A percentile compares a stretch with the other conserved stretches of the same genome.
phyloP scores from a whole-genome alignment of 148 eudicot species.

The Camellia lanceoleosa region DNA sequence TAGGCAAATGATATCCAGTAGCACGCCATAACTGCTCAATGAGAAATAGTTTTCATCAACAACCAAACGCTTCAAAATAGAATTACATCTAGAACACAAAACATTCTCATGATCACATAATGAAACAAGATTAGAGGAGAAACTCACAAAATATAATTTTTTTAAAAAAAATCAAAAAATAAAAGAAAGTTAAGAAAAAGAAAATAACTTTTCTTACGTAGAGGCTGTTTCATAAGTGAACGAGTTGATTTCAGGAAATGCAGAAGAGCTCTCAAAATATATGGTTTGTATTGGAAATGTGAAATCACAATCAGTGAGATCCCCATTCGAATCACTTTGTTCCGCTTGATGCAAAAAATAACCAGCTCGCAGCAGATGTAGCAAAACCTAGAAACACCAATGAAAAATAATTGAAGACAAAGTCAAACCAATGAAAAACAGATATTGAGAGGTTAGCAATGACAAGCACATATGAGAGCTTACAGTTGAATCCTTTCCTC shows the following conservation, averaged over 20 bases:
- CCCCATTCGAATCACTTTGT: slow-evolving; percentile 33
- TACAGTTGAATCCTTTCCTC: slow-evolving; percentile 99
- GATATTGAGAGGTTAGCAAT: slow-evolving; percentile 1
- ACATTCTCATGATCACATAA: slow-evolving; percentile 2
- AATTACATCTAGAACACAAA: background rate
- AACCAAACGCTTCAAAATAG: background rate
- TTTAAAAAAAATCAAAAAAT: background rate
- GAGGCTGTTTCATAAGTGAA: slow-evolving; percentile 89
- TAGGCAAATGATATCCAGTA: slow-evolving; percentile 77
- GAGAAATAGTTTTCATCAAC: slow-evolving; percentile 9
- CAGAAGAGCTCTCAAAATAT: slow-evolving; percentile 80
- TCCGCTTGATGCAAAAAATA: slow-evolving; percentile 62
- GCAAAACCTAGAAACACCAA: slow-evolving; percentile 56
- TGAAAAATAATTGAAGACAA: background rate
- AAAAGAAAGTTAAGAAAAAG: background rate
- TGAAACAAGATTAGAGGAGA: background rate
- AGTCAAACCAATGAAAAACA: background rate
- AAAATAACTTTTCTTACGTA: slow-evolving; percentile 40
- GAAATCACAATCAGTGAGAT: slow-evolving; percentile 29
- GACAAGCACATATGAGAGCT: slow-evolving; percentile 29
- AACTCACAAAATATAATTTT: background rate
- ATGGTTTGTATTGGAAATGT: slow-evolving; percentile 80
- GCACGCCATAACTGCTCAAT: slow-evolving; percentile 64
- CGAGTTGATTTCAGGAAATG: slow-evolving; percentile 87
- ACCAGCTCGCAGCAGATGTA: slow-evolving; percentile 93